Evolutionary conservation across 108 stramenopile species (phyloP).

Genomic region (Licmophora abbreviata): DNA sequence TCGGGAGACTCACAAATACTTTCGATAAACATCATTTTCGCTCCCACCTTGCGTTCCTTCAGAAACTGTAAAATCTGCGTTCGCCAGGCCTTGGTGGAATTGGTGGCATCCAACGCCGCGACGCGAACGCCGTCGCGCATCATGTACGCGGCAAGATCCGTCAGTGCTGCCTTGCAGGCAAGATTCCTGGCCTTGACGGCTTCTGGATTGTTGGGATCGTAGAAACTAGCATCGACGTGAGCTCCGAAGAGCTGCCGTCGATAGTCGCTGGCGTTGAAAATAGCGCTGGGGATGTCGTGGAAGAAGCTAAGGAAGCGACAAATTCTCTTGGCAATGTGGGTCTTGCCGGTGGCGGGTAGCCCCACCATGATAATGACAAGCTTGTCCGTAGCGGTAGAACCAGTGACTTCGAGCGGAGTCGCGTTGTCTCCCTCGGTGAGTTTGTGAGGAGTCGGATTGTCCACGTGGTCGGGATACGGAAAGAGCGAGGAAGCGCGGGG

Average conservation of each 20-base stretch:
- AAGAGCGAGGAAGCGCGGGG: too few relatives aligned
- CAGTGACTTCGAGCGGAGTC: conserved; percentile 81
- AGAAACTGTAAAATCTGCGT: conserved; percentile 41
- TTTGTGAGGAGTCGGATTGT: conserved; percentile 82
- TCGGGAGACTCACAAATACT: conserved; percentile 77
- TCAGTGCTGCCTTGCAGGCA: conserved; percentile 81
- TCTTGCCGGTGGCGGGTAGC: conserved; percentile 95
- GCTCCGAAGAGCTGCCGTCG: conserved; percentile 79
- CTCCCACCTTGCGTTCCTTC: conserved; percentile 19
- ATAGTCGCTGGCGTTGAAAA: conserved; percentile 95
- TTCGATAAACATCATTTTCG: conserved; percentile 90
- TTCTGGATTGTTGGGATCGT: conserved; percentile 82
- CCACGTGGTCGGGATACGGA: background rate
- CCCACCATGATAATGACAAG: conserved; percentile 95
- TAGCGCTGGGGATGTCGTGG: conserved; percentile 78
- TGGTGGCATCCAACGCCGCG: conserved; percentile 96
- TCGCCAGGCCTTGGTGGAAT: conserved; percentile 75
- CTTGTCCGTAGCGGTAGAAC: conserved; percentile 77
- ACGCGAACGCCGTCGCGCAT: conserved; percentile 79
- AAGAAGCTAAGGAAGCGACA: conserved; percentile 87
- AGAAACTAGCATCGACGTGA: conserved; percentile 77
- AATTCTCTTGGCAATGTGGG: conserved; percentile 93
- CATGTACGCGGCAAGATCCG: conserved; percentile 81
- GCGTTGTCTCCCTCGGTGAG: conserved; percentile 86
- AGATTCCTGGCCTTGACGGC: conserved; percentile 45